Evolutionary conservation across 768 basidiomycete species (phyloP), one percentile per base, ranked within the genome.

Genomic region (Mycena galopus): DNA sequence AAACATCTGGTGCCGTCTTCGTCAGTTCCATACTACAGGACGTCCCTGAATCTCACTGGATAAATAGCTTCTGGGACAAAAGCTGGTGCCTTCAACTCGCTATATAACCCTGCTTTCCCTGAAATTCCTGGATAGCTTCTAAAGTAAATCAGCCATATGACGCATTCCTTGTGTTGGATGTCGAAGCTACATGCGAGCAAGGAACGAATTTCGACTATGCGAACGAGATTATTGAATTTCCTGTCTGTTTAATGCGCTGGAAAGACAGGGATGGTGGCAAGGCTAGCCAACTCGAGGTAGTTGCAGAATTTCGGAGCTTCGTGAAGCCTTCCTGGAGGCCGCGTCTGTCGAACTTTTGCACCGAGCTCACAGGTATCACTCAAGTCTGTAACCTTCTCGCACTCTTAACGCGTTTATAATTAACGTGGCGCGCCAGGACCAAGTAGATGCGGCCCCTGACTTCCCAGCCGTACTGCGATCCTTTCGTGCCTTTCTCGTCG

Each of bases 181-280:
- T 97, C 62, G 96, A 97, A 79, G 96, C 91, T 16, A 97, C 96
- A 2, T 97, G 96, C 76, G 79, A 87, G 53, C 81, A 80, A 76
- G 93, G 92, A 42, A 87, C 90, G 37, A 87, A 88, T 76, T 94
- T 96, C 74, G 89, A 92, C 65, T 97, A 92, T 83, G 94, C 97
- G 2, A 98, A 98, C 81, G 97, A 99, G 83, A 96, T 99, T 66
- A 98, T 99, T 73, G 96, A 99, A 82, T 96, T 95, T 83, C 97
- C 97, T 8, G 94, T 99, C 14, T 93, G 94, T 76, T 86, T 99
- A 4, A 86, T 98, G 69, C 89, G 88, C 71, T 98, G 97, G 97
- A 87, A 84, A 76, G 90, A 94, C 77, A 89, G 85, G 75, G 84
- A 80, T 21, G 86, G 88, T 61, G 88, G 88, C 59, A 82, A 73